Base-by-base conservation (phyloP, 331 rosid genomes). In the Saraca asoca region DNA sequence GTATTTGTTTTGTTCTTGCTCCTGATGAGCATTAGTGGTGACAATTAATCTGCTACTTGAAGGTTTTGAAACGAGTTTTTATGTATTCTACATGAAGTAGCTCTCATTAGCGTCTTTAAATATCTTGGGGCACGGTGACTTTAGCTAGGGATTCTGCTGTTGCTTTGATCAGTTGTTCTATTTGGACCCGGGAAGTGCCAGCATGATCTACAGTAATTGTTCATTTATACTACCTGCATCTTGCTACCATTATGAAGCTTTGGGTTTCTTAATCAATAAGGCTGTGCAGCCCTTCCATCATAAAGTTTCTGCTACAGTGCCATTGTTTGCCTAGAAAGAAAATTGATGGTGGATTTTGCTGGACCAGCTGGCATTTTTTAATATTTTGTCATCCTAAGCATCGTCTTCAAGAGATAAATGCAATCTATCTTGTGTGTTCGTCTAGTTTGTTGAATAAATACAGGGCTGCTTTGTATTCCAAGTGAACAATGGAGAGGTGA, bases 401-500 rank as follows among this genome's bases (percentile, higher is more conserved):
- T 80, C 65, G 24, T 80, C 85, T 69, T 38, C 85, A 12, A 61
- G 77, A 84, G 91, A 88, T 88, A 84, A 76, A 82, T 81, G 79
- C 87, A 51, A 75, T 57, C 74, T 88, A 75, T 90, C 90, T 75
- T 49, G 69, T 42, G 70, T 74, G 83, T 76, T 87, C 73, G 42
- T 75, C 71, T 81, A 73, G 43, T 75, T 71, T 72, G 59, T 82
- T 85, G 82, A 88, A 84, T 88, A 88, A 93, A 83, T 89, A 77
- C 68, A 81, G 85, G 68, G 74, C 82, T 84, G 81, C 84, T 83
- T 76, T 81, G 80, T 76, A 61, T 80, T 83, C 74, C 63, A 7
- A 66, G 12, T 62, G 62, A 61, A 81, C 49, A 81, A 94, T 94
- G 99, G 99, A 94, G 87, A 94, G 99, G 98, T 90, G 52, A 81